These are phyloP conservation scores for Fusarium nematophilum DNA, from an alignment of 2,329 filamentous ascomycete genomes.

Conservation along the genomic window DNA sequence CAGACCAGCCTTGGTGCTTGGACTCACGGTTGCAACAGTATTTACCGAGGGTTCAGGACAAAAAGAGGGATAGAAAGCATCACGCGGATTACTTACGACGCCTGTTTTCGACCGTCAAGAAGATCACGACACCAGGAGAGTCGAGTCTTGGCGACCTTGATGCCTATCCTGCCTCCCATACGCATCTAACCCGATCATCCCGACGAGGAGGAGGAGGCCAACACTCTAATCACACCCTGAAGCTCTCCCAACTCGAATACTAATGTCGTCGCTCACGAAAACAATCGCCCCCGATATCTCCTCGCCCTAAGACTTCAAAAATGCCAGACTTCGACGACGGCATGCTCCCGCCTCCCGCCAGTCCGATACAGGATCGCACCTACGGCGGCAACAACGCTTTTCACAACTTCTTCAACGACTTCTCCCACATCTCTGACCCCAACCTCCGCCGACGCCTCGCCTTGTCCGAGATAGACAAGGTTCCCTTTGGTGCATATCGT, in stretches of 20 bases:
- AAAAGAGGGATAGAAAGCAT: constrained; percentile 4
- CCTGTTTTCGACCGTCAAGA: constrained; percentile 3
- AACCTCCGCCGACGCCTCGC: constrained; percentile 80
- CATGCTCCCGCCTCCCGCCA: constrained; percentile 56
- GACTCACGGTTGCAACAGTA: not conserved
- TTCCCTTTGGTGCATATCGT: constrained; percentile 79
- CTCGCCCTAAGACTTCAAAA: constrained; percentile 37
- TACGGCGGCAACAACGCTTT: constrained; percentile 75
- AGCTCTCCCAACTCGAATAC: constrained; percentile 19
- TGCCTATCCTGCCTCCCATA: constrained; percentile 23
- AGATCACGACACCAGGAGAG: not conserved
- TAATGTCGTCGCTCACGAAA: constrained; percentile 44
- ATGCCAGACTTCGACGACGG: constrained; percentile 51
- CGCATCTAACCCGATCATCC: constrained; percentile 9
- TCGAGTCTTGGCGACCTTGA: constrained; percentile 3
- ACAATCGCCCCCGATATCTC: constrained; percentile 36
- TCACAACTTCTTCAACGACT: constrained; percentile 80
- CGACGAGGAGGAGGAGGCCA: constrained; percentile 31
- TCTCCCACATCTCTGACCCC: constrained; percentile 74
- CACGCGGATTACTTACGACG: not conserved
- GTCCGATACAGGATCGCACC: constrained; percentile 54
- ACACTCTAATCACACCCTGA: constrained; percentile 30
- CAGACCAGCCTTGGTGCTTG: constrained; percentile 1
- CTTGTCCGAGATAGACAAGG: constrained; percentile 83
- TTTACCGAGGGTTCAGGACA: not conserved